phyloP scores from a whole-genome alignment of 140 eudicot species.

The Cichorium intybus region DNA sequence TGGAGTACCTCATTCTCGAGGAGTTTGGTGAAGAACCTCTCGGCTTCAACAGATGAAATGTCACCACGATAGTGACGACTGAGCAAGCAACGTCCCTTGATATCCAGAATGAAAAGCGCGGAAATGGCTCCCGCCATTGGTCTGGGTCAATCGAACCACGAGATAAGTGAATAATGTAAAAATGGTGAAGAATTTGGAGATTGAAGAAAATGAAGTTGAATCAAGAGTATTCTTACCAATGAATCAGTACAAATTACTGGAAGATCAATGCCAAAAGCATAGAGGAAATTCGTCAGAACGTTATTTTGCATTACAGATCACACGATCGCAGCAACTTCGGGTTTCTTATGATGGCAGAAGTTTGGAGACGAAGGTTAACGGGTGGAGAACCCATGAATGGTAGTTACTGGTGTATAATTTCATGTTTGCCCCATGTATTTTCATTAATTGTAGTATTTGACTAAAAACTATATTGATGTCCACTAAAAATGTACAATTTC shows the following conservation, averaged over 20 bases:
- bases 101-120: conserved; percentile 56
- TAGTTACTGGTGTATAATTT: conserved; percentile 1
- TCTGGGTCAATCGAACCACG: conserved; percentile 2
- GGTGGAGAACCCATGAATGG: conserved; percentile 10
- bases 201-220: not conserved
- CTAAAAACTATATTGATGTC: not conserved
- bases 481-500: too few relatives aligned
- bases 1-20: conserved; percentile 49
- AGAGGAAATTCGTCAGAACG: not conserved
- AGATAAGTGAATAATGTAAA: not conserved
- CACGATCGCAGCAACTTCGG: conserved; percentile 3
- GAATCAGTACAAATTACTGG: conserved; percentile 4
- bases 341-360: conserved; percentile 1
- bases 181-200: not conserved
- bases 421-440: conserved; percentile 8
- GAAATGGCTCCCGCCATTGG: conserved; percentile 62
- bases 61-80: conserved; percentile 62
- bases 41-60: conserved; percentile 49
- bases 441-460: not conserved
- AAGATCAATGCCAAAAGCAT: not conserved
- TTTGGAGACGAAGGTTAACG: conserved; percentile 3
- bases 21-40: conserved; percentile 57
- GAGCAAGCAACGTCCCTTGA: conserved; percentile 59
- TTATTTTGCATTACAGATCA: conserved; percentile 8
- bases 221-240: conserved; percentile 6